Conservation (phyloP, 192 early-diverging fungal species). For the Coemansia sp. region DNA sequence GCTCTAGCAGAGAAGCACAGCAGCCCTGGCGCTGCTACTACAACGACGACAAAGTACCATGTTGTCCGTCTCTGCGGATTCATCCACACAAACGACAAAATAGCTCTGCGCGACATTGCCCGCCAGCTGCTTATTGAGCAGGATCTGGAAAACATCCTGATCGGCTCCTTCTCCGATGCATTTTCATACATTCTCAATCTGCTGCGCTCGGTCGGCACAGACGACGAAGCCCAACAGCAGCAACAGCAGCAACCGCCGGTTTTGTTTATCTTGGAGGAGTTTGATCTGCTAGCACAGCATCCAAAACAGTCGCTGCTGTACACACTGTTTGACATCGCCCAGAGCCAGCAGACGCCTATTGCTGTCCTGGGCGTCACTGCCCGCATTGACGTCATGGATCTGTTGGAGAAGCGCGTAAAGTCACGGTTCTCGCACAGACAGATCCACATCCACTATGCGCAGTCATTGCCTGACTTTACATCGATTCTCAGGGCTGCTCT, state of each 20-base stretch:
- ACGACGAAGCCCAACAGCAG: not conserved
- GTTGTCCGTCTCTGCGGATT: conserved; percentile 74
- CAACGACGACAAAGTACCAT: conserved; percentile 58
- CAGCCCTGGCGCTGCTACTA: conserved; percentile 13
- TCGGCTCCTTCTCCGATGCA: conserved; percentile 42
- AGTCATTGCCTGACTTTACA: conserved; percentile 59
- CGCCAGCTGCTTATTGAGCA: conserved; percentile 72
- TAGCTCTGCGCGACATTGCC: conserved; percentile 81
- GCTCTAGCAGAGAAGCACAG: conserved; percentile 23
- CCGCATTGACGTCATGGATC: conserved; percentile 75
- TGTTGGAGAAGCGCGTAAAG: conserved; percentile 93
- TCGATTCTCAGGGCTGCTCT: conserved; percentile 60
- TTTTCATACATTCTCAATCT: conserved; percentile 44
- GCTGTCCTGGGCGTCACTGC: conserved; percentile 84
- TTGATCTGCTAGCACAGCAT: conserved; percentile 89
- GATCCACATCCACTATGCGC: conserved; percentile 66
- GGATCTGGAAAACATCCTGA: conserved; percentile 50
- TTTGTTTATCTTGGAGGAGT: conserved; percentile 90
- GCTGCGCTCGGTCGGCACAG: conserved; percentile 15
- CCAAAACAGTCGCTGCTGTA: conserved; percentile 93
- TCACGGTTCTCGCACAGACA: conserved; percentile 90
- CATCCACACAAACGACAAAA: conserved; percentile 76
- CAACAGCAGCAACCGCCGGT: conserved; percentile 29
- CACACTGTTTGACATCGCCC: conserved; percentile 89
- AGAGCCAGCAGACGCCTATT: conserved; percentile 80